These are phyloP conservation scores for Phytophthora quininea DNA, from an alignment of 352 stramenopile genomes.

Conservation along the genomic window DNA sequence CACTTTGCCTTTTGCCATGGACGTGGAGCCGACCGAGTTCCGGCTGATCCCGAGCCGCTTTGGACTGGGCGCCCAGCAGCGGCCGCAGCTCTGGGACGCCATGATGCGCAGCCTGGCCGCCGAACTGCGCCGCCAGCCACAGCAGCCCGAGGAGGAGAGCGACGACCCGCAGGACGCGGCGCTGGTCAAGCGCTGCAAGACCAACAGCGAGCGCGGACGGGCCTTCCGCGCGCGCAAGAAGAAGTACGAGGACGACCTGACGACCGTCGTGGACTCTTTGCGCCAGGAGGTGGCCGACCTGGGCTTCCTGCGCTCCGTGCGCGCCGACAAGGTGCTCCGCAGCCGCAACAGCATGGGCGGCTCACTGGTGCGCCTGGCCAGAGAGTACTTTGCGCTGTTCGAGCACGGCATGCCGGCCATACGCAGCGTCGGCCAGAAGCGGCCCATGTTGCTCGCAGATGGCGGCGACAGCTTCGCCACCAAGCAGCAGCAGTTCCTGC, in stretches of 20 bases:
- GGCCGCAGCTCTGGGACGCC: conserved; percentile 26
- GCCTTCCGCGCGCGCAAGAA: conserved; percentile 63
- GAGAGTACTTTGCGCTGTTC: conserved; percentile 63
- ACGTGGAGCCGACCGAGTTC: not conserved
- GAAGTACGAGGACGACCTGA: conserved; percentile 49
- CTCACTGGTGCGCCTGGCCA: conserved; percentile 48
- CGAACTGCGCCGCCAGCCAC: not conserved
- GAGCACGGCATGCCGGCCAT: conserved; percentile 42
- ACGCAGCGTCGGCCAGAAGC: conserved; percentile 36
- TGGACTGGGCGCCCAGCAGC: conserved; percentile 6
- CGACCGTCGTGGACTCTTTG: conserved; percentile 40
- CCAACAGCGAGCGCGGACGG: conserved; percentile 71
- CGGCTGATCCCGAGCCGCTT: conserved; percentile 4
- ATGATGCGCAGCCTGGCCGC: conserved; percentile 22
- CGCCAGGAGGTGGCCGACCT: conserved; percentile 58
- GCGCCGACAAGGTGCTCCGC: conserved; percentile 43
- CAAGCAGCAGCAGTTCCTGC: conserved; percentile 43
- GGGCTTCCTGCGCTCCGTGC: conserved; percentile 43
- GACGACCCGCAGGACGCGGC: not conserved
- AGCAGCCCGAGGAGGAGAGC: conserved; percentile 12
- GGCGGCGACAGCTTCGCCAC: conserved; percentile 18
- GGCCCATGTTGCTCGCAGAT: conserved; percentile 18
- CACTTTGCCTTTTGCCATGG: too few relatives aligned
- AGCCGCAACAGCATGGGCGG: conserved; percentile 39
- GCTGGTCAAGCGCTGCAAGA: conserved; percentile 44